phyloP scores from a whole-genome alignment of 2,329 filamentous ascomycete genomes.

The Lecanicillium sp. region DNA sequence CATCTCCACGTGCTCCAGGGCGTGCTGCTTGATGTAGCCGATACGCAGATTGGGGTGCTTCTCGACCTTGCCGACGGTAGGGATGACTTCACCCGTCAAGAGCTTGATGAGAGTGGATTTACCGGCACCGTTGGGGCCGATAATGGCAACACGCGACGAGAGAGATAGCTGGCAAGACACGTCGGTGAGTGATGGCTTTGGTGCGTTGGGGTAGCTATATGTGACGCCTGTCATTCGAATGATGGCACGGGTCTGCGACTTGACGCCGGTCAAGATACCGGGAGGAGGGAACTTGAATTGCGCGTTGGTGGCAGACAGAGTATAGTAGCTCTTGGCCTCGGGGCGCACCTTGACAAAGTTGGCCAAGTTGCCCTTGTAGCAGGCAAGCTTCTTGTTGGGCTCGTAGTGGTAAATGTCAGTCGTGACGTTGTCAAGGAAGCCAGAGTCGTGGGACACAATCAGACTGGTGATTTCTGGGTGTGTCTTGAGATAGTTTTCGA shows the following conservation, averaged over 20 bases:
- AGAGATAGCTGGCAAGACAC: slow-evolving; percentile 83
- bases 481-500: slow-evolving; percentile 90
- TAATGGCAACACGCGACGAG: slow-evolving; percentile 90
- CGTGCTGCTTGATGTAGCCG: slow-evolving; percentile 99
- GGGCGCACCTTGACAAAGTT: slow-evolving; percentile 83
- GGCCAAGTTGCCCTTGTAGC: slow-evolving; percentile 74
- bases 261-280: slow-evolving; percentile 89
- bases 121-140: slow-evolving; percentile 93
- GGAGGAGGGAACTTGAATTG: slow-evolving; percentile 98
- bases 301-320: slow-evolving; percentile 75
- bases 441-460: slow-evolving; percentile 97
- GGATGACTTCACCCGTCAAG: slow-evolving; percentile 85
- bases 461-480: slow-evolving; percentile 94
- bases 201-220: slow-evolving; percentile 84
- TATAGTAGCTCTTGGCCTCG: slow-evolving; percentile 97
- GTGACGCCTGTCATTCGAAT: slow-evolving; percentile 89
- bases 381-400: slow-evolving; percentile 82
- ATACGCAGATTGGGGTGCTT: slow-evolving; percentile 98
- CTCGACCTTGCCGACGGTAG: slow-evolving; percentile 77
- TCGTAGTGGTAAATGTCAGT: slow-evolving; percentile 99
- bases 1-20: slow-evolving; percentile 98
- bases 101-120: slow-evolving; percentile 98
- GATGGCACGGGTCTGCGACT: slow-evolving; percentile 88
- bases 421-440: slow-evolving; percentile 93
- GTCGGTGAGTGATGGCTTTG: slow-evolving; percentile 79